Base-by-base conservation (phyloP, 106 monocot genomes). In the Dendrobium catenatum region DNA sequence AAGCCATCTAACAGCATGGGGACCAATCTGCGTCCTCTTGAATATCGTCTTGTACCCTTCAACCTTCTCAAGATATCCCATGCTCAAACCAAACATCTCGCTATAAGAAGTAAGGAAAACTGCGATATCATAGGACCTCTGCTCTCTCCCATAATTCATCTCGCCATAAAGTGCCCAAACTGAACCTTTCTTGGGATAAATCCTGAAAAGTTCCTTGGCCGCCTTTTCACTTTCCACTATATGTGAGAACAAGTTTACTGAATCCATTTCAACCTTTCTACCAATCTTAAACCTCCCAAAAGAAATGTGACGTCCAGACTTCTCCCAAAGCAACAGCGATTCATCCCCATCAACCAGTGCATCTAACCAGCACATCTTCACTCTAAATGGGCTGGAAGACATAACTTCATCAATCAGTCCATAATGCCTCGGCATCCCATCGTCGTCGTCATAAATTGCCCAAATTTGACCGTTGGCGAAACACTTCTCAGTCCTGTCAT, bases 371-470 rank as follows among this genome's bases (percentile, higher is more conserved):
- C 68, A 66, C 85, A 98, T 89, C 78, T 78, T 88, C 81, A 91
- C 79, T 26, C 82, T 84, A 77, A 98, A 98, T 0, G 89, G 88
- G 40, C 80, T 86, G 3, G 68, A 80, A 27, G 85, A 78, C 8
- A 82, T 0, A 17, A 93, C 93, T 9, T 91, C 89, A 5, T 88
- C 88, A 26, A 95, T 84, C 79, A 95, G 51, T 6, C 91, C 93
- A 55, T 98, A 95, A 85, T 94, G 82, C 27, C 98, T 88, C 0
- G 98, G 95, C 98, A 98, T 98, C 16, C 98, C 98, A 42, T 95
- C 98, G 29, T 88, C 92, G 2, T 91, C 94, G 37, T 91, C 98
- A 46, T 94, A 97, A 31, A 94, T 80, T 0, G 94, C 94, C 97
- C 97, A 97, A 78, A 94, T 80, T 78, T 97, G 92, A 77, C 97